Conservation (phyloP, 2,329 filamentous ascomycete genomes). For the Pseudocercospora pini-densiflorae region DNA sequence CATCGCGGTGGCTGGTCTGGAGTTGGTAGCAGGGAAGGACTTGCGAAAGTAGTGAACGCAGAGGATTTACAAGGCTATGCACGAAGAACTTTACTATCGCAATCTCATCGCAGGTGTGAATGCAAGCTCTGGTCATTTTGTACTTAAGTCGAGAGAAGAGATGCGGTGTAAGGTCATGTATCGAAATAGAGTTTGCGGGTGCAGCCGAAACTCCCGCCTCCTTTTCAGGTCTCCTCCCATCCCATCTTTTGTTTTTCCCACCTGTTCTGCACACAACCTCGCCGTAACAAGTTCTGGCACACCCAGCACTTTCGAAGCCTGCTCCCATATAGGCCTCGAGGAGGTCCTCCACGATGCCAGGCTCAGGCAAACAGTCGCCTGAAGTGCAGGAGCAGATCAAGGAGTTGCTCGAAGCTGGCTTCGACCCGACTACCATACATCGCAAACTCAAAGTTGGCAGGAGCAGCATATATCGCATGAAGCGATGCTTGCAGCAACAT, state of each 20-base stretch:
- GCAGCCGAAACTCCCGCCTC: neutral
- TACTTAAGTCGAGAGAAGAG: too few species aligned
- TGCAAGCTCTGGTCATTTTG: too few species aligned
- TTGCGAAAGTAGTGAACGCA: too few species aligned
- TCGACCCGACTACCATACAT: constrained; percentile 42
- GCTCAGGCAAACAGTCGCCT: constrained; percentile 29
- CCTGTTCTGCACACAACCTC: neutral
- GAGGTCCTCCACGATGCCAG: neutral
- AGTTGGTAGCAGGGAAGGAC: too few species aligned
- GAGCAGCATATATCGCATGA: constrained; percentile 42
- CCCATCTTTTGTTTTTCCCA: constrained; percentile 2
- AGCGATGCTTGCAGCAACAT: constrained; percentile 39
- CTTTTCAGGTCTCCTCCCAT: neutral
- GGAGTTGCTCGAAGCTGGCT: constrained; percentile 40
- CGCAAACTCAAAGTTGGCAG: constrained; percentile 39
- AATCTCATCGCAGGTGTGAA: too few species aligned
- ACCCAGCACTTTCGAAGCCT: constrained; percentile 3
- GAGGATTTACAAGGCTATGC: too few species aligned
- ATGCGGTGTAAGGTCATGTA: too few species aligned
- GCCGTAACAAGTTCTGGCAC: neutral
- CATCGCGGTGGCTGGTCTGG: too few species aligned
- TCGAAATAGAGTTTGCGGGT: neutral
- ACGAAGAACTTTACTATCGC: too few species aligned
- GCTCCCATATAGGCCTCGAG: neutral
- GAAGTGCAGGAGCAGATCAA: constrained; percentile 39